phyloP scores from a whole-genome alignment of 139 green algal genomes.

The Edaphochlamys debaryana region DNA sequence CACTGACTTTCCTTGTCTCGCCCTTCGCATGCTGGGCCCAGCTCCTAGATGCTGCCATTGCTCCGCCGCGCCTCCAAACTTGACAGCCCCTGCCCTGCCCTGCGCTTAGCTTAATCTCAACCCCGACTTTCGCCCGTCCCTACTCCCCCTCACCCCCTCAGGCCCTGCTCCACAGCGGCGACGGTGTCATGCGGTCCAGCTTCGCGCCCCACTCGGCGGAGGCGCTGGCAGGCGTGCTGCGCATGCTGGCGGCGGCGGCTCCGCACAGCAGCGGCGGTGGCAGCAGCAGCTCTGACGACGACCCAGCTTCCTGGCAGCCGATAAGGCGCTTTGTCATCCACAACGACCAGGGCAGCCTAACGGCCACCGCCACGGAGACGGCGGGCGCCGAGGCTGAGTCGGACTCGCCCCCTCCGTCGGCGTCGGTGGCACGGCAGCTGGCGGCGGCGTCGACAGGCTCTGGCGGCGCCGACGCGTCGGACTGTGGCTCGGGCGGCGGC shows the following conservation, averaged over 20 bases:
- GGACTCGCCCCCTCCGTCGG: not conserved
- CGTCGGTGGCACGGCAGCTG: not conserved
- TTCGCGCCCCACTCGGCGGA: slow-evolving; percentile 1
- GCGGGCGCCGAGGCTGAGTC: not conserved
- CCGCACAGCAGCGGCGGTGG: not conserved
- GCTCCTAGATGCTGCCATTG: no score
- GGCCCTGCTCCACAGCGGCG: not conserved
- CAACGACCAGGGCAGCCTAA: slow-evolving; percentile 9
- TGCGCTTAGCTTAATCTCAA: no score
- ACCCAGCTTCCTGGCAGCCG: no score
- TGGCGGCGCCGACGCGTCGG: no score
- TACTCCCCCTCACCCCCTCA: not conserved
- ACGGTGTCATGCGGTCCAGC: not conserved
- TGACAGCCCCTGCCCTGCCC: no score
- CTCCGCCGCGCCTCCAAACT: no score
- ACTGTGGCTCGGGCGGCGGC: no score
- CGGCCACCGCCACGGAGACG: no score
- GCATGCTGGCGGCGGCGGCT: not conserved
- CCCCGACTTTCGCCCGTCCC: no score
- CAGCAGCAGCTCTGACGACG: no score
- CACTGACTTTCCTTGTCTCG: no score
- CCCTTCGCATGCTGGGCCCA: no score
- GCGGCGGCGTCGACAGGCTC: not conserved
- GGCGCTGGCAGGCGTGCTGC: slow-evolving; percentile 3
- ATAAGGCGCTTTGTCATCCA: not conserved